A percentile compares a stretch with the other conserved stretches of the same genome.
Evolutionary conservation across 2,329 filamentous ascomycete genomes (phyloP).

Genomic region (Sordariomycetes sp.): DNA sequence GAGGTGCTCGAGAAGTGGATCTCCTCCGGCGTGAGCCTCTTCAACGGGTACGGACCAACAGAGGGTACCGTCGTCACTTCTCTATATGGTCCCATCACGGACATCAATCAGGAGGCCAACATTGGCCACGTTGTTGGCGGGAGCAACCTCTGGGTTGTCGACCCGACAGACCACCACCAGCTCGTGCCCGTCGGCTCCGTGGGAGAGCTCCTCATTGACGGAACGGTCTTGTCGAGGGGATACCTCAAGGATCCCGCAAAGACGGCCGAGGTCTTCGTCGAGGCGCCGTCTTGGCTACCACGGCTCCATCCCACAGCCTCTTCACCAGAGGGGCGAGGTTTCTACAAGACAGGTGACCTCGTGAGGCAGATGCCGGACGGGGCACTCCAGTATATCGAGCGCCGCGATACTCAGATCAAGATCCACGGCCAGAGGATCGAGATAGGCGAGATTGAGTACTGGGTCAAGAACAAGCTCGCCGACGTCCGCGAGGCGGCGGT

Average conservation of each 20-base stretch:
- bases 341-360: conserved; percentile 49
- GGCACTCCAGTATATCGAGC: conserved; percentile 41
- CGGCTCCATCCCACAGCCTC: conserved; percentile 31
- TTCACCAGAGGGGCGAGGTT: conserved; percentile 19
- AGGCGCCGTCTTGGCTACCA: conserved; percentile 18
- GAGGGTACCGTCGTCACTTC: conserved; percentile 40
- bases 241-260: conserved; percentile 46
- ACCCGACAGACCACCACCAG: conserved; percentile 29
- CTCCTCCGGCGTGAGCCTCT: conserved; percentile 26
- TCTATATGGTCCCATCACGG: conserved; percentile 38
- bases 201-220: conserved; percentile 40
- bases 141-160: conserved; percentile 31
- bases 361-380: conserved; percentile 37
- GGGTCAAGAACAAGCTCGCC: conserved; percentile 29
- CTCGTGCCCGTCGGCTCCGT: conserved; percentile 33
- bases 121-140: conserved; percentile 34
- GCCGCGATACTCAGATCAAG: conserved; percentile 58
- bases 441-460: conserved; percentile 37
- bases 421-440: conserved; percentile 53
- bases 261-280: conserved; percentile 43
- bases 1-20: conserved; percentile 29
- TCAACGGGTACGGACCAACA: conserved; percentile 39
- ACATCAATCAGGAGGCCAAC: conserved; percentile 22
- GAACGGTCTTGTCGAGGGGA: conserved; percentile 46
- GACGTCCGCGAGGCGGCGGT: conserved; percentile 26